Base-by-base conservation (phyloP, 1,284 basidiomycete genomes). In the Malassezia cuniculi region DNA sequence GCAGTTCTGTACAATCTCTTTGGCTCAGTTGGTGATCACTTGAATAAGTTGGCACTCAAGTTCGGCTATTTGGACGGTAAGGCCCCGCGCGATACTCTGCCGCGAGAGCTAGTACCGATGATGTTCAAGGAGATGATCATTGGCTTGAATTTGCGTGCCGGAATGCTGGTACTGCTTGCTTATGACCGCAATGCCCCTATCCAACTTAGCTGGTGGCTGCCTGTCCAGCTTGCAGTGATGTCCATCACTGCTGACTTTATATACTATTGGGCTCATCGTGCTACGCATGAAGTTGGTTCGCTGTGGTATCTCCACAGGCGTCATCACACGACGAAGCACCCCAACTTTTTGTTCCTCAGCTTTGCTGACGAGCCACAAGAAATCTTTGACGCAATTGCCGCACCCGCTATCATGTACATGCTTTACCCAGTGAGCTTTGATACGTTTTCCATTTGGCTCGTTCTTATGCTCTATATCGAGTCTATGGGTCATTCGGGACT, bases 311-410 rank as follows among this genome's bases (percentile, higher is more conserved):
- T 34, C 15, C 56, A 61, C 33, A 28, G 37, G 3, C 44, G 40
- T 10, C 57, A 60, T 20, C 59, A 62, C 24, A 41, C 34, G 4
- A 55, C 55, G 15, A 56, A 58, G 36, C 60, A 63, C 25, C 60
- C 60, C 9, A 54, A 31, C 17, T 42, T 55, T 0, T 47, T 51
- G 1, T 33, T 61, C 5, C 49, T 50, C 11, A 42, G 47, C 1
- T 60, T 54, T 24, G 59, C 58, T 0, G 57, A 59, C 22, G 46
- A 53, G 32, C 45, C 50, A 27, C 60, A 64, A 35, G 59, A 64
- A 27, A 34, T 52, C 24, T 43, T 53, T 33, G 59, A 64, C 26
- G 54, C 56, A 24, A 33, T 59, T 4, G 49, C 45, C 19, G 49
- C 52, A 16, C 60, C 58, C 15, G 21, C 52, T n/a, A 29, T 59